phyloP scores from a whole-genome alignment of 2,329 filamentous ascomycete species.

The Xenoacremonium recifei region DNA sequence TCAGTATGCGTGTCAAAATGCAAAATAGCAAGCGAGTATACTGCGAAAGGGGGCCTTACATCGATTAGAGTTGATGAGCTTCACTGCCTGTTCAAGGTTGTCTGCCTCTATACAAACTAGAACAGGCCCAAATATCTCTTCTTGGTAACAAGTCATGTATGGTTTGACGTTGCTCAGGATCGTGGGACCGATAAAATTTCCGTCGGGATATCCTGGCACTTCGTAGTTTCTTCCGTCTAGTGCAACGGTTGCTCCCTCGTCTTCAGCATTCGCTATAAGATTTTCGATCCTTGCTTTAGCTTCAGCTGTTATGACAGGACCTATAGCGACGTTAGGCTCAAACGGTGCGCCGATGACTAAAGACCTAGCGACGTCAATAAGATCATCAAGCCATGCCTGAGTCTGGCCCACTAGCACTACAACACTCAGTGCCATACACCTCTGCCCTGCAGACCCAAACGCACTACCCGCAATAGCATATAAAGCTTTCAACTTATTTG shows the following conservation, averaged over 20 bases:
- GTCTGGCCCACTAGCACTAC: constrained; percentile 64
- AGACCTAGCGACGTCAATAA: constrained; percentile 59
- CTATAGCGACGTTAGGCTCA: constrained; percentile 16
- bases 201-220: constrained; percentile 20
- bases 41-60: too few relatives aligned
- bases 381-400: constrained; percentile 62
- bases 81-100: constrained; percentile 23
- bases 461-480: constrained; percentile 66
- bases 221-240: constrained; percentile 20
- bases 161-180: constrained; percentile 8
- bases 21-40: background rate
- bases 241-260: constrained; percentile 19
- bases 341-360: constrained; percentile 32
- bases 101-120: constrained; percentile 19
- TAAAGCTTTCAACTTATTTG: constrained; percentile 65
- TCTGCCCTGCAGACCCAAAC: constrained; percentile 66
- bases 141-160: constrained; percentile 19
- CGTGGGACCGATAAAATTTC: constrained; percentile 19
- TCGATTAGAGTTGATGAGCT: constrained; percentile 28
- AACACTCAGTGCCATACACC: constrained; percentile 67
- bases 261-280: constrained; percentile 19
- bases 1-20: background rate
- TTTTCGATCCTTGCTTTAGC: constrained; percentile 17
- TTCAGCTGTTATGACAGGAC: constrained; percentile 19
- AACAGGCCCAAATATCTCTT: constrained; percentile 30